Conservation (phyloP, 2,329 filamentous ascomycete genomes). For the Salinomyces thailandicus region DNA sequence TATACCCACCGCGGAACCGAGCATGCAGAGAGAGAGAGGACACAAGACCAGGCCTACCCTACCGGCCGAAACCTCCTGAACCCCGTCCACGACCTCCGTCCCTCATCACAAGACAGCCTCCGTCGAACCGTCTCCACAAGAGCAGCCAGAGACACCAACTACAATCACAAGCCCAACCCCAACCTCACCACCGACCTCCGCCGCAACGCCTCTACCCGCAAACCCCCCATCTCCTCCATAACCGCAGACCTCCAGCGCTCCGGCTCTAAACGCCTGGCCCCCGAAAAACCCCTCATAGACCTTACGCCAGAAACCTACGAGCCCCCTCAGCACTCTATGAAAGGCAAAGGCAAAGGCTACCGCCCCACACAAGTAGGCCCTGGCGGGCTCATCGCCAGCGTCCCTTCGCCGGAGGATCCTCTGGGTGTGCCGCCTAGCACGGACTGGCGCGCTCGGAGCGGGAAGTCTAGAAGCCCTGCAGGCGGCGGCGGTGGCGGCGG, state of each 20-base stretch:
- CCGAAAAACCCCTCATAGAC: constrained; percentile 52
- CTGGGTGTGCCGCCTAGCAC: constrained; percentile 32
- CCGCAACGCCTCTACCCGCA: constrained; percentile 10
- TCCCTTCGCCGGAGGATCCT: constrained; percentile 34
- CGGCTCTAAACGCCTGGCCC: constrained; percentile 30
- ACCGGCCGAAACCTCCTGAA: constrained; percentile 50
- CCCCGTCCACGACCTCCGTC: constrained; percentile 19
- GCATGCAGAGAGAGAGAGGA: constrained; percentile 28
- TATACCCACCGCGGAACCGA: constrained; percentile 36
- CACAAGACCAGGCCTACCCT: constrained; percentile 38
- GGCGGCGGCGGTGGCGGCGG: too few species aligned
- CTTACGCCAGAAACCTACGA: constrained; percentile 55
- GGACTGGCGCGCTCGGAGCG: constrained; percentile 36
- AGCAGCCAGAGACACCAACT: constrained; percentile 5
- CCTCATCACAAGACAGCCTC: too few species aligned
- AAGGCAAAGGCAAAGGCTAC: constrained; percentile 38
- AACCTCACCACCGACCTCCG: constrained; percentile 12
- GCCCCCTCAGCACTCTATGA: constrained; percentile 46
- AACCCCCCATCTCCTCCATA: constrained; percentile 2
- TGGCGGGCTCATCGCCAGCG: constrained; percentile 36
- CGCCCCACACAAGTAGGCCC: constrained; percentile 23
- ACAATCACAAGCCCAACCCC: constrained; percentile 7
- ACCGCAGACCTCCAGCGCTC: constrained; percentile 34
- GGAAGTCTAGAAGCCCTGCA: too few species aligned
- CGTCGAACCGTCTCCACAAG: constrained; percentile 7